phyloP scores from a whole-genome alignment of 768 basidiomycete genomes.

The Lactifluus hygrophoroides region DNA sequence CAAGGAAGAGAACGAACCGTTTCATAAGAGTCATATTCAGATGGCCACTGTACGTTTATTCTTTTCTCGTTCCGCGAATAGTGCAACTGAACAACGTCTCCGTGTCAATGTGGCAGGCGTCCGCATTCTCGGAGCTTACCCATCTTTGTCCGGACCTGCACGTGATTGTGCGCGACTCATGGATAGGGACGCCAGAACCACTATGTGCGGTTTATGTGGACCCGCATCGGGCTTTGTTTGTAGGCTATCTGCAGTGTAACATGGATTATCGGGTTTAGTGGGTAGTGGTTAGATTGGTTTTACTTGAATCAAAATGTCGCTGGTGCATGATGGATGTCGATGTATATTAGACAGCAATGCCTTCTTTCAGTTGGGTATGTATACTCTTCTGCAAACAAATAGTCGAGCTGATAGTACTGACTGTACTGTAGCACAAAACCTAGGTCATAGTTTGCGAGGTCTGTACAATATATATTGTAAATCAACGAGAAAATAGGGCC shows the following conservation, averaged over 20 bases:
- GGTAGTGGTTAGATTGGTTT: not conserved
- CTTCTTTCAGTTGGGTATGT: not conserved
- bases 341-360: not conserved
- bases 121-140: not conserved
- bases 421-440: no score
- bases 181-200: not conserved
- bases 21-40: conserved; percentile 24
- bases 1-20: conserved; percentile 15
- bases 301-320: no score
- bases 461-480: no score
- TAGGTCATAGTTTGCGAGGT: no score
- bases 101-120: not conserved
- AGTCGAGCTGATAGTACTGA: no score
- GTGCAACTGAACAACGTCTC: not conserved
- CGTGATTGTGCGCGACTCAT: conserved; percentile 9
- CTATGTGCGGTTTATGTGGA: not conserved
- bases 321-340: not conserved
- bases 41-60: conserved; percentile 20
- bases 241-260: not conserved
- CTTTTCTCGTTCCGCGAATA: not conserved
- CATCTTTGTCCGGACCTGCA: not conserved
- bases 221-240: conserved; percentile 3
- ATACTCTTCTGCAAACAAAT: no score
- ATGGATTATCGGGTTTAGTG: not conserved
- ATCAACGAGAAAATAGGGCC: no score